Evolutionary conservation across 305 asterid species (phyloP), one percentile per base, ranked within the genome.

Genomic region (Rubia peregrina): DNA sequence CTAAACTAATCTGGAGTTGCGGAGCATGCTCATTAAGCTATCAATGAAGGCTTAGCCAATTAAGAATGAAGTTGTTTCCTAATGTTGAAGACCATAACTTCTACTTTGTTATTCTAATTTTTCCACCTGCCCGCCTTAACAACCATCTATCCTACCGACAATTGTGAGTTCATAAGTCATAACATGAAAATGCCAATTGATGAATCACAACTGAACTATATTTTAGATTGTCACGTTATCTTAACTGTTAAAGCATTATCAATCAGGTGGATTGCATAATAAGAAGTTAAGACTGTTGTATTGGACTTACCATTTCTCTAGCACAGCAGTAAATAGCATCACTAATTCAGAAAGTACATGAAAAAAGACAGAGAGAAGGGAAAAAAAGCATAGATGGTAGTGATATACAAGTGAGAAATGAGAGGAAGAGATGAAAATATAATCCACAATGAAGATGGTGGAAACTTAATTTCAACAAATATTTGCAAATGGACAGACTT

Each of bases 311-410:
- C 33, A 19, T 19, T 65, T 41, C 30, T 17, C 46, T 19, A 41
- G 55, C 55, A 42, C 33, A 53, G n/a, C 56, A 49, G 56, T 49
- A 49, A 22, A 59, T 59, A 22, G 36, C 63, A 60, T 26, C 41
- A 60, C 6, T 30, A 60, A 26, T 60, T 60, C 65, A 60, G 41
- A 60, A 24, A 12, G 65, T 60, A 65, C 30, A 65, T n/a, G 33
- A 42, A 22, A 2, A 21, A 21, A 6, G 26, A 1, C 12, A 41
- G n/a, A n/a, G 21, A 41, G 40, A 60, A 9, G n/a, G 41, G 65
- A 11, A 60, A 11, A 41, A 26, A 6, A 5, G 17, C 17, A 24
- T 59, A 6, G 6, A 19, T 9, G 38, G 38, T 33, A 33, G 38
- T 56, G 61, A 56, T n/a, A 56, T 19, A 56, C 26, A 55, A 19